These are phyloP conservation scores for Salvia miltiorrhiza DNA, from an alignment of 257 asterid species.

Conservation along the genomic window DNA sequence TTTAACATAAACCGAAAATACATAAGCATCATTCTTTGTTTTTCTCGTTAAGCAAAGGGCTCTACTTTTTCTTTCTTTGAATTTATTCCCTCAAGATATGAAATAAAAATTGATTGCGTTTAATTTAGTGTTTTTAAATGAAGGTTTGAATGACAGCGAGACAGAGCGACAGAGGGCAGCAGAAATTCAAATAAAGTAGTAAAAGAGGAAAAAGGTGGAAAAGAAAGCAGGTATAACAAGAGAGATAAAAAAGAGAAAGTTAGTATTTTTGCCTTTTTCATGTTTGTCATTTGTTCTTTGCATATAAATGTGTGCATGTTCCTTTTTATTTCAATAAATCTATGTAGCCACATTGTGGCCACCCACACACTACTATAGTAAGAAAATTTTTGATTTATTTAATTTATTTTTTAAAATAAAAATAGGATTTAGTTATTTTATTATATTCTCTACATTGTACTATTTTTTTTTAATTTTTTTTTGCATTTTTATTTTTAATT, in stretches of 20 bases:
- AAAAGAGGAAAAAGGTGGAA: conserved; percentile 23
- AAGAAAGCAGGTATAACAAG: conserved; percentile 25
- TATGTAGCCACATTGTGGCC: too few relatives aligned
- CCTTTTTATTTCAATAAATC: conserved; percentile 10
- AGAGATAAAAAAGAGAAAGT: conserved; percentile 38
- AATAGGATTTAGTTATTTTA: too few relatives aligned
- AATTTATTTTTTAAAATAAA: too few relatives aligned
- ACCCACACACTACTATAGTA: too few relatives aligned
- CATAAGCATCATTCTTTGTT: background rate
- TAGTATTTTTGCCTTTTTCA: conserved; percentile 40
- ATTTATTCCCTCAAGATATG: background rate
- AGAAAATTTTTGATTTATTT: too few relatives aligned
- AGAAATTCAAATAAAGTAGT: conserved; percentile 43
- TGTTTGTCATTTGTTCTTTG: conserved; percentile 52
- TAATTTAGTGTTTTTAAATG: background rate
- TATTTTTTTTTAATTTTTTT: too few relatives aligned
- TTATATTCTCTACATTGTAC: too few relatives aligned
- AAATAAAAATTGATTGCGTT: background rate
- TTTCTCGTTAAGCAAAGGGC: background rate
- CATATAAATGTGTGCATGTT: conserved; percentile 36
- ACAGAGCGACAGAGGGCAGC: conserved; percentile 29
- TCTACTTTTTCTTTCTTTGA: background rate
- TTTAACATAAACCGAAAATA: too few relatives aligned
- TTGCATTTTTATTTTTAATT: too few relatives aligned
- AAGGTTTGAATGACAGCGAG: background rate